Percentiles rank a stretch among this genome's conserved stretches.
These are phyloP conservation scores for Apiotrichum laibachii DNA, from an alignment of 1,284 basidiomycete species.

Conservation along the genomic window DNA sequence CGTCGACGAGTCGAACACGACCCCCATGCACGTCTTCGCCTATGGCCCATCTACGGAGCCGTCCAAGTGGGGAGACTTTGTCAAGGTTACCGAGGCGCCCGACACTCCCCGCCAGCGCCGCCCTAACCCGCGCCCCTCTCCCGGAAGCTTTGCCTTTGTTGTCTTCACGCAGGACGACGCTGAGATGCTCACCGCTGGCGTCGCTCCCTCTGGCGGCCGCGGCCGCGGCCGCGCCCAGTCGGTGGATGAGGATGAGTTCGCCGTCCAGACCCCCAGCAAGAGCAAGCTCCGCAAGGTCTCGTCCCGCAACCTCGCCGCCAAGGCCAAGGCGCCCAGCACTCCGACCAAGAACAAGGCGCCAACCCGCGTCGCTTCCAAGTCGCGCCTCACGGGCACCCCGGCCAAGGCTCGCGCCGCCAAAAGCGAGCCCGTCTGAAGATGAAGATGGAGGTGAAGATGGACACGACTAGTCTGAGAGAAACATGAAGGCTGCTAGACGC, in stretches of 20 bases:
- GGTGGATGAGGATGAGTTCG: neutral
- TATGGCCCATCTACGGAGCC: neutral
- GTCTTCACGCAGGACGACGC: constrained; percentile 47
- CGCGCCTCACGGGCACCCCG: too few relatives aligned
- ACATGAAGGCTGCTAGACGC: too few relatives aligned
- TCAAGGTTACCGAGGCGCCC: neutral
- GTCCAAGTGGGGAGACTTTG: neutral
- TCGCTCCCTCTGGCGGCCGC: constrained; percentile 43
- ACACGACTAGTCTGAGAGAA: too few relatives aligned
- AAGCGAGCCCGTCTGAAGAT: too few relatives aligned
- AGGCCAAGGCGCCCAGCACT: too few relatives aligned
- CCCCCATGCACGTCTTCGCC: neutral
- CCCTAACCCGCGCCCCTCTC: neutral
- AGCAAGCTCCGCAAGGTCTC: neutral
- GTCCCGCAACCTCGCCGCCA: too few relatives aligned
- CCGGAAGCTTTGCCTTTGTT: constrained; percentile 34
- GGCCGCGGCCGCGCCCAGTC: constrained; percentile 17
- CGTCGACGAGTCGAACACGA: neutral
- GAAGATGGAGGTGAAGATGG: too few relatives aligned
- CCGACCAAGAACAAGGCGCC: too few relatives aligned
- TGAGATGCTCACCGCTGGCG: constrained; percentile 42
- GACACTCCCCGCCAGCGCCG: neutral
- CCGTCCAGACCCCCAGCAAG: neutral
- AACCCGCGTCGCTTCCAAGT: too few relatives aligned
- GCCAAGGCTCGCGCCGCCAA: too few relatives aligned